Conservation (phyloP, 2,329 filamentous ascomycete genomes). For the Penicillium sp. region DNA sequence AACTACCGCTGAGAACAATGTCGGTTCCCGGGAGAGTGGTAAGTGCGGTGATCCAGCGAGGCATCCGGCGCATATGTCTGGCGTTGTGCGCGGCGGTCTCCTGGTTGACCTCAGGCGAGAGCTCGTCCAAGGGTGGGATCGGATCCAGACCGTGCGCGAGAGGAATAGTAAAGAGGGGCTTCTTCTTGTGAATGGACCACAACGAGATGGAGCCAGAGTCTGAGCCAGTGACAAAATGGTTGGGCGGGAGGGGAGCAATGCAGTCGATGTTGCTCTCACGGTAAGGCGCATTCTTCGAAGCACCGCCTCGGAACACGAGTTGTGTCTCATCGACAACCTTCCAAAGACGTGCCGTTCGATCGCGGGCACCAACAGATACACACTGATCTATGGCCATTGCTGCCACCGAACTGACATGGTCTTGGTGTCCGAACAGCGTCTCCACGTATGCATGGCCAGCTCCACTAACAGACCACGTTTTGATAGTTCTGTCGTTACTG, state of each 20-base stretch:
- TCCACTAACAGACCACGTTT: slow-evolving; percentile 76
- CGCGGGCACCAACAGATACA: slow-evolving; percentile 83
- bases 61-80: slow-evolving; percentile 56
- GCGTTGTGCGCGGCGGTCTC: slow-evolving; percentile 49
- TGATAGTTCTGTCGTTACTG: slow-evolving; percentile 87
- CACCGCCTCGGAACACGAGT: slow-evolving; percentile 85
- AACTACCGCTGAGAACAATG: slow-evolving; percentile 84
- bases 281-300: slow-evolving; percentile 50
- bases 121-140: slow-evolving; percentile 62
- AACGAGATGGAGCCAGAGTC: slow-evolving; percentile 85
- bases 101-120: slow-evolving; percentile 68
- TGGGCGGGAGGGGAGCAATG: slow-evolving; percentile 82
- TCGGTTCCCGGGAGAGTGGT: slow-evolving; percentile 85
- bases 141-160: slow-evolving; percentile 83
- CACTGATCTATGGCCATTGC: slow-evolving; percentile 83
- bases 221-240: slow-evolving; percentile 88
- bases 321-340: slow-evolving; percentile 95
- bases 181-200: slow-evolving; percentile 93
- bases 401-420: slow-evolving; percentile 79
- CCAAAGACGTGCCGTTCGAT: slow-evolving; percentile 90
- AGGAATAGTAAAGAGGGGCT: slow-evolving; percentile 75
- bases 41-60: slow-evolving; percentile 88
- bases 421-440: slow-evolving; percentile 93
- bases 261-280: slow-evolving; percentile 86
- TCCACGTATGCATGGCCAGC: slow-evolving; percentile 92